Evolutionary conservation across 345 rosid species (phyloP).

Genomic region (Clausena lansium): DNA sequence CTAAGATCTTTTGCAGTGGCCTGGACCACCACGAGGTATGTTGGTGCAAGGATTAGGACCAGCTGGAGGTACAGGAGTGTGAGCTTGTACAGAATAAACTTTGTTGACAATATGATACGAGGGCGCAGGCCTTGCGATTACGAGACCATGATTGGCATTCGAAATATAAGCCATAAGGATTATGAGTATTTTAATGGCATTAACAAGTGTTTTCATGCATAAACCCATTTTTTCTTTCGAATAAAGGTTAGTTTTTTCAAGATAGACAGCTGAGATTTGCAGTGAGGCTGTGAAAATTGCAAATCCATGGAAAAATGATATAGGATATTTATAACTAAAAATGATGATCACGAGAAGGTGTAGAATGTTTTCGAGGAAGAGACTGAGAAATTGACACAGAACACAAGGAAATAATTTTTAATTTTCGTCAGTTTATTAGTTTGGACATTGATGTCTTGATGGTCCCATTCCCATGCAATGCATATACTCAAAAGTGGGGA

Average conservation of each 20-base stretch:
- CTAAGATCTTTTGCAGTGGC: neutral
- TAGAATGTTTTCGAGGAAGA: neutral
- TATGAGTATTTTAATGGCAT: neutral
- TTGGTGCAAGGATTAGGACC: constrained; percentile 9
- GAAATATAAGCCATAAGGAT: neutral
- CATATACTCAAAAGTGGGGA: no score
- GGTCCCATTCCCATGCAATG: no score
- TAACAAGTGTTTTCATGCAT: neutral
- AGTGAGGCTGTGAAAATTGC: no score
- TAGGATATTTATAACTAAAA: no score
- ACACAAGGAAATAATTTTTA: no score
- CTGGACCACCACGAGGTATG: neutral
- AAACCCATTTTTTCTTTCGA: neutral
- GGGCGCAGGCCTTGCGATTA: neutral
- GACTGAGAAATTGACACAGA: neutral
- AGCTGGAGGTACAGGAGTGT: constrained; percentile 1
- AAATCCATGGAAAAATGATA: no score
- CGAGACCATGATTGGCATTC: neutral
- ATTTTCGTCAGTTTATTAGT: no score
- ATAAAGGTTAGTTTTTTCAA: no score
- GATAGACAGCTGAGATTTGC: no score
- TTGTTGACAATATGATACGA: no score
- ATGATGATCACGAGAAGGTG: neutral
- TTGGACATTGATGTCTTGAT: no score
- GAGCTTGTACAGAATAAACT: no score